A percentile compares a stretch with the other conserved stretches of the same genome.
phyloP scores from a whole-genome alignment of 306 rosid genomes.

The Rubus idaeus region DNA sequence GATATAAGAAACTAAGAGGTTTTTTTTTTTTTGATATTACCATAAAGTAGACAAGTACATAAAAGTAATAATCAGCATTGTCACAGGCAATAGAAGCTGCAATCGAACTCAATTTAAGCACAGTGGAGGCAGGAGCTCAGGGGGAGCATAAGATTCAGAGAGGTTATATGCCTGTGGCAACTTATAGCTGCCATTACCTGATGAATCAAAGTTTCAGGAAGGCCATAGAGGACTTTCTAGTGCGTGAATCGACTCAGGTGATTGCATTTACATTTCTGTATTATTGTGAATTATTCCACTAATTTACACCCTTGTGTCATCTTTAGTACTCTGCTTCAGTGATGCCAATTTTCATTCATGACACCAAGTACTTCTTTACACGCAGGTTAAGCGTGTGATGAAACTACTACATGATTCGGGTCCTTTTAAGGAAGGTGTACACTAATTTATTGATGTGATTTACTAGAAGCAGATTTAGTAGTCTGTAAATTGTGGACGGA shows the following conservation, averaged over 20 bases:
- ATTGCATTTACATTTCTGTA: slow-evolving; percentile 1
- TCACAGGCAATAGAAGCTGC: slow-evolving; percentile 96
- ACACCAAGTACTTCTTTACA: neutral
- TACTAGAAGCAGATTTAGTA: neutral
- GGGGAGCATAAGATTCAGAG: slow-evolving; percentile 99
- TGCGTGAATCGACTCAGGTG: slow-evolving; percentile 88
- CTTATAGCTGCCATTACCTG: slow-evolving; percentile 89
- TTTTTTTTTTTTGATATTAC: neutral
- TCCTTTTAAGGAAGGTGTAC: slow-evolving; percentile 70
- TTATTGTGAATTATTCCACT: neutral
- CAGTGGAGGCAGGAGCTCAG: slow-evolving; percentile 98
- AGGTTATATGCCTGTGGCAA: slow-evolving; percentile 85
- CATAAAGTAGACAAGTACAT: neutral
- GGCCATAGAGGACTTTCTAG: slow-evolving; percentile 65
- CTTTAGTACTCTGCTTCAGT: neutral
- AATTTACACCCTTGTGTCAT: neutral
- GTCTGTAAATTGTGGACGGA: neutral
- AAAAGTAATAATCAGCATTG: neutral
- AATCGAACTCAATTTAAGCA: slow-evolving; percentile 72
- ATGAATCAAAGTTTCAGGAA: slow-evolving; percentile 56
- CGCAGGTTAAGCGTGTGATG: slow-evolving; percentile 72
- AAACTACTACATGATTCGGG: slow-evolving; percentile 77
- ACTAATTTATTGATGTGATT: slow-evolving; percentile 12
- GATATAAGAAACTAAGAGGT: neutral
- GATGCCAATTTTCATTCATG: neutral